phyloP scores from a whole-genome alignment of 495 filamentous ascomycete genomes.

The Sphaerosporella brunnea region DNA sequence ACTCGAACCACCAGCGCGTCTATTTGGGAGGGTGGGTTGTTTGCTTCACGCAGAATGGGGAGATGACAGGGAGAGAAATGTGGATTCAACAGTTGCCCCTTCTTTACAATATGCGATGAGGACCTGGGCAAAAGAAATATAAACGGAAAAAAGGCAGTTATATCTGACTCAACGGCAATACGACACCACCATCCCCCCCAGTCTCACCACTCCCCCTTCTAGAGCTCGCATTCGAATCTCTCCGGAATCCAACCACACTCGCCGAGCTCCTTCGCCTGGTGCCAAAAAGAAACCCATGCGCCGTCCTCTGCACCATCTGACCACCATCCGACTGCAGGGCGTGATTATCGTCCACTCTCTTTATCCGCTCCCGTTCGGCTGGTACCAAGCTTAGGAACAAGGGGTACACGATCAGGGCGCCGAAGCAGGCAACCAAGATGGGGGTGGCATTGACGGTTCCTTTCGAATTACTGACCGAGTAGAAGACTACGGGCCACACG shows the following conservation, averaged over 20 bases:
- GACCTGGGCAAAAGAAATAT: too few species aligned
- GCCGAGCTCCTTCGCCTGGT: neutral
- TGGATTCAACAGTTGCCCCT: too few species aligned
- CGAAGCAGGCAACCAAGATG: slow-evolving; percentile 41
- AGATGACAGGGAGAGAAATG: too few species aligned
- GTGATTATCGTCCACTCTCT: slow-evolving; percentile 31
- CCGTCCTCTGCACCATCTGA: neutral
- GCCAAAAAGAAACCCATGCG: neutral
- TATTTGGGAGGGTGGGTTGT: too few species aligned
- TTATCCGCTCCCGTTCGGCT: slow-evolving; percentile 42
- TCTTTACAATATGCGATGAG: too few species aligned
- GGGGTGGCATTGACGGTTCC: slow-evolving; percentile 35
- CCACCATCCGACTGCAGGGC: neutral
- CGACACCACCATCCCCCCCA: too few species aligned
- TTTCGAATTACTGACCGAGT: slow-evolving; percentile 26
- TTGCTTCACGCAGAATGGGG: too few species aligned
- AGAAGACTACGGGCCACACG: slow-evolving; percentile 38
- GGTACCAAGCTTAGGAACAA: slow-evolving; percentile 40
- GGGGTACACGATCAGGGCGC: slow-evolving; percentile 40
- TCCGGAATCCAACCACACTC: neutral
- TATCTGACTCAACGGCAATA: too few species aligned
- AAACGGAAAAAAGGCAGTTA: too few species aligned
- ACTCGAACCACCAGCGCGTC: too few species aligned
- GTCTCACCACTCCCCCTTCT: too few species aligned
- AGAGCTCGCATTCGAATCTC: too few species aligned